These are phyloP conservation scores for Climacium dendroides DNA, from an alignment of 225 moss, liverwort and hornwort species.

Conservation along the genomic window DNA sequence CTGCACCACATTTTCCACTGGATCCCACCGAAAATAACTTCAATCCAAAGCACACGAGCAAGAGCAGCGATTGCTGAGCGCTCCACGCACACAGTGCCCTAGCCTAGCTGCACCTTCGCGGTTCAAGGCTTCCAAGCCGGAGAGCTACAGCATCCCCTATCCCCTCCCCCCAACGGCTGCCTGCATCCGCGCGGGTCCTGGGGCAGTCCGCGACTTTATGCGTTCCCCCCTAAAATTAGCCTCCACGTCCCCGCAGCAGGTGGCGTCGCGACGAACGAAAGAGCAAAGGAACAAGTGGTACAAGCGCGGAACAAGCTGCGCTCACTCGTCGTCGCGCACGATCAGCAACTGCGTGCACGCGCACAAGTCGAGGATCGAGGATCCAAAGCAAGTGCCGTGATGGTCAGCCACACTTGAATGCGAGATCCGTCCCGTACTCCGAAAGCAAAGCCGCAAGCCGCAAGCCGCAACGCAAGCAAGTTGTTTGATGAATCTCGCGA, in stretches of 20 bases:
- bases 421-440: neutral
- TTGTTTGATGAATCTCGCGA: neutral
- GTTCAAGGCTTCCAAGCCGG: neutral
- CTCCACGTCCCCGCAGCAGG: neutral
- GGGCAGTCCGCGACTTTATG: neutral
- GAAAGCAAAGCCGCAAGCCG: neutral
- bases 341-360: neutral
- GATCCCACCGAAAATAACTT: neutral
- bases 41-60: neutral
- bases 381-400: neutral
- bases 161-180: slow-evolving; percentile 10
- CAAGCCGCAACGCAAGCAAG: neutral
- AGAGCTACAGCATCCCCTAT: slow-evolving; percentile 1
- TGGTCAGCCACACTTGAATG: neutral
- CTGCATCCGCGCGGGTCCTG: neutral
- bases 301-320: neutral
- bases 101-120: neutral
- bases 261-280: neutral
- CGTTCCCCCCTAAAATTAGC: neutral
- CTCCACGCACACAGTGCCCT: neutral
- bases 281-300: neutral
- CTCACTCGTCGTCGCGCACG: neutral
- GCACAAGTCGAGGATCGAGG: neutral
- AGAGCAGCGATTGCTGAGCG: neutral
- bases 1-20: neutral